These are phyloP conservation scores for Hypoxylon sp. DNA, from an alignment of 2,329 filamentous ascomycete species.

Conservation along the genomic window DNA sequence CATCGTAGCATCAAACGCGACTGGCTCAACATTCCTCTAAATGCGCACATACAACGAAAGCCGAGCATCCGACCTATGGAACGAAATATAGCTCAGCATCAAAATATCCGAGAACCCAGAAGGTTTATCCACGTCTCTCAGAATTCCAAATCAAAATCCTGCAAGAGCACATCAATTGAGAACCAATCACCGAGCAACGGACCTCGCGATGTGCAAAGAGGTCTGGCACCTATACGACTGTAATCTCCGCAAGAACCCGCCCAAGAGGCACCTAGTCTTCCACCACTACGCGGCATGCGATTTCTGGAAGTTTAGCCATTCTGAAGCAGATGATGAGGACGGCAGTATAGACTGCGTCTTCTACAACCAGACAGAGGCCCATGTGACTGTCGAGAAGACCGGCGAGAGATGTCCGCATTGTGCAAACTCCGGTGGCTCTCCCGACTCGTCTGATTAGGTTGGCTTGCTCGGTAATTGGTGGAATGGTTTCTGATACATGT, in stretches of 20 bases:
- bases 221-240: conserved; percentile 37
- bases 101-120: background rate
- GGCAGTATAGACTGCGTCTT: conserved; percentile 22
- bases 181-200: background rate
- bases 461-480: background rate
- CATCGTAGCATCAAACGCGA: background rate
- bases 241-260: conserved; percentile 23
- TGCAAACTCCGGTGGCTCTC: conserved; percentile 32
- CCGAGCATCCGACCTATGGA: background rate
- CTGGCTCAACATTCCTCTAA: conserved; percentile 4
- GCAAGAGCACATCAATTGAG: background rate
- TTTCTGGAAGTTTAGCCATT: conserved; percentile 17
- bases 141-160: background rate
- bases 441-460: conserved; percentile 24
- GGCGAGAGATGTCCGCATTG: conserved; percentile 34
- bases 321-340: conserved; percentile 10
- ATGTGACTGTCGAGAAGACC: conserved; percentile 21
- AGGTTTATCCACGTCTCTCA: background rate
- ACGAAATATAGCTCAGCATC: conserved; percentile 4
- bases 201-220: conserved; percentile 23
- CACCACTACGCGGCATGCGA: conserved; percentile 24
- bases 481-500: background rate
- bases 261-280: conserved; percentile 32
- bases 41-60: background rate
- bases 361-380: conserved; percentile 11